A percentile compares a stretch with the other conserved stretches of the same genome.
phyloP scores from a whole-genome alignment of 2,329 filamentous ascomycete species.

The Aurifilum marmelostoma region DNA sequence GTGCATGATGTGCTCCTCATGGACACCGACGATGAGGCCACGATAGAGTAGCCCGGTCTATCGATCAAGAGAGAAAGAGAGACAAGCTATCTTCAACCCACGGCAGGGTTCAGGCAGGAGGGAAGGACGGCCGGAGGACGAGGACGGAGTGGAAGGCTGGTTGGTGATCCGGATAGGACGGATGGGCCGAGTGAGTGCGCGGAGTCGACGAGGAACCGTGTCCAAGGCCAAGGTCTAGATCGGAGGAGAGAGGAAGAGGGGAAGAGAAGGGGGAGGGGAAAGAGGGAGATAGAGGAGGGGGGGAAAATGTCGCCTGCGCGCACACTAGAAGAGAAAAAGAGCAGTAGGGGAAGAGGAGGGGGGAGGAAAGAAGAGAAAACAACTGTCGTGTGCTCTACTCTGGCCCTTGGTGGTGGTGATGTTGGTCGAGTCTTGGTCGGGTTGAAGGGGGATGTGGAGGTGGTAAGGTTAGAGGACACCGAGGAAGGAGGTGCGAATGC shows the following conservation, averaged over 20 bases:
- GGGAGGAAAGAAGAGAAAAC: constrained; percentile 32
- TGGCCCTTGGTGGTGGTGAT: constrained; percentile 31
- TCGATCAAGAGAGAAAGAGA: constrained; percentile 28
- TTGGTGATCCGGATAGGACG: background rate
- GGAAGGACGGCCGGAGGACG: no score
- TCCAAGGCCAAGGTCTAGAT: constrained; percentile 38
- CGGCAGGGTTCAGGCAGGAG: background rate
- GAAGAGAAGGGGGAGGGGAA: constrained; percentile 16
- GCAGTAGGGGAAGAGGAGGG: constrained; percentile 40
- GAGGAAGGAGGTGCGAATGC: constrained; percentile 11
- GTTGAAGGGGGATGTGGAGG: constrained; percentile 12
- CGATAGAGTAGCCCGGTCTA: constrained; percentile 24
- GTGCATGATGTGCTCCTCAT: constrained; percentile 34
- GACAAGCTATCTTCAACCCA: background rate
- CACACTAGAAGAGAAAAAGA: constrained; percentile 46
- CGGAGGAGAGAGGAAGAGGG: constrained; percentile 27
- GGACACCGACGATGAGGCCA: constrained; percentile 26
- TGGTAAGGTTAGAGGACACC: constrained; percentile 28
- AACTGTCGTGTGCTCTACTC: constrained; percentile 27
- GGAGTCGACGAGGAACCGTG: constrained; percentile 27
- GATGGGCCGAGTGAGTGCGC: constrained; percentile 16
- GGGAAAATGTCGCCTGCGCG: constrained; percentile 23
- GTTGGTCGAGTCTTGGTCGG: constrained; percentile 11
- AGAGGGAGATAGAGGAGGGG: constrained; percentile 21
- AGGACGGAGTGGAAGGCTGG: background rate